Conservation (phyloP, 805 yeast genomes). For the Schizosaccharomyces pombe region DNA sequence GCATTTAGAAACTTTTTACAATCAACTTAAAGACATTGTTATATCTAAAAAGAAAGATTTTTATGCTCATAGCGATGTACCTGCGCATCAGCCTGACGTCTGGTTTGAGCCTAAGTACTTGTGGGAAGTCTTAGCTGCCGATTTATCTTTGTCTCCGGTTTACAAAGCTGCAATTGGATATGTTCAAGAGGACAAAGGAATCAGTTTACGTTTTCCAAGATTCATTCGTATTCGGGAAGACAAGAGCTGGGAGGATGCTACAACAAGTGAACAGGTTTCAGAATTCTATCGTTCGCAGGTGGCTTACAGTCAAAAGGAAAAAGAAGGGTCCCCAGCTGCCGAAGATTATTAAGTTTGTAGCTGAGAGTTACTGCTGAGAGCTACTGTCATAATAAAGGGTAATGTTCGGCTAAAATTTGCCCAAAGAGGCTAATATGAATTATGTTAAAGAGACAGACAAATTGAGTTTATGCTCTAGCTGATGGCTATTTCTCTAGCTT, state of each 20-base stretch:
- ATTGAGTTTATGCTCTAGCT: too few relatives aligned
- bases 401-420: too few relatives aligned
- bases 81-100: constrained; percentile 60
- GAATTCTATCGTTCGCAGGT: constrained; percentile 33
- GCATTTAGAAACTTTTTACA: constrained; percentile 35
- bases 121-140: constrained; percentile 82
- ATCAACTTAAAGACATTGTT: constrained; percentile 43
- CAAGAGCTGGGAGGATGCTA: constrained; percentile 65
- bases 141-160: constrained; percentile 65
- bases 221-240: constrained; percentile 69
- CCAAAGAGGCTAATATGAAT: too few relatives aligned
- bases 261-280: constrained; percentile 58
- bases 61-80: constrained; percentile 35
- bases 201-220: constrained; percentile 72
- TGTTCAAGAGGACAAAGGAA: constrained; percentile 42
- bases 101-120: constrained; percentile 78
- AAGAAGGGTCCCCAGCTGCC: not conserved
- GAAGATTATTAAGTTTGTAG: not conserved
- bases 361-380: too few relatives aligned
- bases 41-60: constrained; percentile 40
- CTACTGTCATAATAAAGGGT: too few relatives aligned
- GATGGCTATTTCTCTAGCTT: too few relatives aligned
- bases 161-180: constrained; percentile 62
- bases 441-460: too few relatives aligned
- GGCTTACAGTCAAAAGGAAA: not conserved